Evolutionary conservation across 1,139 yeast genomes (phyloP).

Genomic region (Candida frijolesensis): DNA sequence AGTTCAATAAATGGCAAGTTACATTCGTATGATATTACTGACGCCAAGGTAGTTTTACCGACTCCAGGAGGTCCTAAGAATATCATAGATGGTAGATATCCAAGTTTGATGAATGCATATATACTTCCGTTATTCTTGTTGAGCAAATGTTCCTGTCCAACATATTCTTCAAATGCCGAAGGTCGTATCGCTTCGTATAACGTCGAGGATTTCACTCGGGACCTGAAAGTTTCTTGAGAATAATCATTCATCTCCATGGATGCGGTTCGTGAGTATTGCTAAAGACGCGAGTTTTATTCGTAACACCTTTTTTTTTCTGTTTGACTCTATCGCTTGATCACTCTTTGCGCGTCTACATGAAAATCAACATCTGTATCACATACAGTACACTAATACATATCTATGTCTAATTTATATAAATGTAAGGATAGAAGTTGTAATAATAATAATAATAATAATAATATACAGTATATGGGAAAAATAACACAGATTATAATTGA

Average conservation of each 20-base stretch:
- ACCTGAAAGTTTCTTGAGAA: not conserved
- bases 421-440: not conserved
- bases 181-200: conserved; percentile 25
- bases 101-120: conserved; percentile 33
- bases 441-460: conserved; percentile 2
- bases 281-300: not conserved
- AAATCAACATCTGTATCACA: not conserved
- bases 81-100: conserved; percentile 48
- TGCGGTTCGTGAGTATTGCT: not conserved
- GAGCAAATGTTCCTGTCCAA: conserved; percentile 44
- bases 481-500: not conserved
- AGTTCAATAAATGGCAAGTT: conserved; percentile 41
- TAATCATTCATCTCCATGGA: not conserved
- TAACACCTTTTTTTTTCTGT: not conserved
- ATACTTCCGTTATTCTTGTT: conserved; percentile 31
- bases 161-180: conserved; percentile 24
- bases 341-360: not conserved
- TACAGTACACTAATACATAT: not conserved
- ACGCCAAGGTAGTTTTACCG: conserved; percentile 49
- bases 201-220: conserved; percentile 2
- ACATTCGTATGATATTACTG: conserved; percentile 35
- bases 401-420: not conserved
- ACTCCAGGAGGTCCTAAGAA: conserved; percentile 50
- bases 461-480: not conserved
- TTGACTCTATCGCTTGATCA: not conserved